These are phyloP conservation scores for Neurospora terricola DNA, from an alignment of 495 filamentous ascomycete genomes.

Conservation along the genomic window DNA sequence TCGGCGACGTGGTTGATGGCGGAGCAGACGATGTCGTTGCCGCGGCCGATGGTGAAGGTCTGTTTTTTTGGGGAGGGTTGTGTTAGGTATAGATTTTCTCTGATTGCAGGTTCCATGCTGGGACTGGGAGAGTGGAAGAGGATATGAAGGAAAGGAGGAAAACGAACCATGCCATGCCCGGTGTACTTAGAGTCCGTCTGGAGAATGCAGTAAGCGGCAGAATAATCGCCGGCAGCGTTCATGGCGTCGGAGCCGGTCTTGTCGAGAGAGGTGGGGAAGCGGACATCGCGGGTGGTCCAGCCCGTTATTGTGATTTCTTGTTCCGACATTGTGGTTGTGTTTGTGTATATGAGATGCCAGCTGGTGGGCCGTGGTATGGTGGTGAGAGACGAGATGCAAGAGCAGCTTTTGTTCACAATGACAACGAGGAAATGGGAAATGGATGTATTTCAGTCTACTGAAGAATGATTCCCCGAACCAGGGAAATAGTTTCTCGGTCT, in stretches of 20 bases:
- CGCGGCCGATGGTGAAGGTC: slow-evolving; percentile 95
- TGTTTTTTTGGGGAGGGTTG: slow-evolving; percentile 14
- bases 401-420: neutral
- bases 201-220: slow-evolving; percentile 84
- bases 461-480: neutral
- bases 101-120: no score
- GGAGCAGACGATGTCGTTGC: slow-evolving; percentile 85
- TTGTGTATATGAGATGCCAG: neutral
- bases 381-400: neutral
- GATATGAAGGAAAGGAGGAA: no score
- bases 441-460: neutral
- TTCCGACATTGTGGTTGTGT: slow-evolving; percentile 21
- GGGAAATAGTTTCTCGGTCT: neutral
- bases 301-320: slow-evolving; percentile 68
- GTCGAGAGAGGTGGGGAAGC: slow-evolving; percentile 90
- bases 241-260: slow-evolving; percentile 95
- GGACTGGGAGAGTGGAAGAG: no score
- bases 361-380: neutral
- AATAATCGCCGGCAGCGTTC: slow-evolving; percentile 93
- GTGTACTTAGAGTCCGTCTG: slow-evolving; percentile 61
- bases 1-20: slow-evolving; percentile 70
- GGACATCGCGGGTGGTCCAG: slow-evolving; percentile 72
- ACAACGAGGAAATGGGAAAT: slow-evolving; percentile 2
- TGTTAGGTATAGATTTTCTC: no score
- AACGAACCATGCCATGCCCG: slow-evolving; percentile 79